A percentile compares a stretch with the other conserved stretches of the same genome.
phyloP scores from a whole-genome alignment of 2,329 filamentous ascomycete genomes.

The Aspergillus quadricinctus region DNA sequence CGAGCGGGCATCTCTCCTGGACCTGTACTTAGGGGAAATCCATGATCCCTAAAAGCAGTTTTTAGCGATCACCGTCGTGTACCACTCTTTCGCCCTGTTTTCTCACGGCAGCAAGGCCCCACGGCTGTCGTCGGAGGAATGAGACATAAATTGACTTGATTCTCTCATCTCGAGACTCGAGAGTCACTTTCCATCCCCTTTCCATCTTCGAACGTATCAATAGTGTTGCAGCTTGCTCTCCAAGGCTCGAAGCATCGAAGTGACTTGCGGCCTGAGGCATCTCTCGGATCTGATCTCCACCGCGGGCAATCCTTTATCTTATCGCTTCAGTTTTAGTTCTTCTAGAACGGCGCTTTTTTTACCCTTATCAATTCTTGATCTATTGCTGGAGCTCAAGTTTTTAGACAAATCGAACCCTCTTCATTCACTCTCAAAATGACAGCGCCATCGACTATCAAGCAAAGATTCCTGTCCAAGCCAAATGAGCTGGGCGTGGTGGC shows the following conservation, averaged over 20 bases:
- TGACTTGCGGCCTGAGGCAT: not conserved
- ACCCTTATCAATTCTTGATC: constrained; percentile 9
- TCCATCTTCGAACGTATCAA: not conserved
- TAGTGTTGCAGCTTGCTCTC: not conserved
- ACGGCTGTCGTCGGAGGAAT: constrained; percentile 6
- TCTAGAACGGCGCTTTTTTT: constrained; percentile 10
- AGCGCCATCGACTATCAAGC: constrained; percentile 53
- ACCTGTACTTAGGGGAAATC: constrained; percentile 48
- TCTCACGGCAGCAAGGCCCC: constrained; percentile 10
- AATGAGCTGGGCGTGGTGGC: constrained; percentile 86
- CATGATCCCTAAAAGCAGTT: constrained; percentile 46
- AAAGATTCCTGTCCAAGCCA: constrained; percentile 74
- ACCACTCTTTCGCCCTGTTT: not conserved
- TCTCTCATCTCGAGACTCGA: not conserved
- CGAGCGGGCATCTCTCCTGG: constrained; percentile 35
- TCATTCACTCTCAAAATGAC: constrained; percentile 41
- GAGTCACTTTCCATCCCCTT: not conserved
- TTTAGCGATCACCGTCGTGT: constrained; percentile 32
- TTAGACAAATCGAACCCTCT: constrained; percentile 3
- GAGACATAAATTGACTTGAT: constrained; percentile 5
- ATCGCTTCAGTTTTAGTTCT: constrained; percentile 11
- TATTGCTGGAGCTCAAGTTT: not conserved
- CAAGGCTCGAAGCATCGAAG: not conserved
- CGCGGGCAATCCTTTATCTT: constrained; percentile 15
- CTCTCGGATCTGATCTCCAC: constrained; percentile 1